These are phyloP conservation scores for Guadua angustifolia DNA, from an alignment of 176 grass and related monocot genomes.

Conservation along the genomic window DNA sequence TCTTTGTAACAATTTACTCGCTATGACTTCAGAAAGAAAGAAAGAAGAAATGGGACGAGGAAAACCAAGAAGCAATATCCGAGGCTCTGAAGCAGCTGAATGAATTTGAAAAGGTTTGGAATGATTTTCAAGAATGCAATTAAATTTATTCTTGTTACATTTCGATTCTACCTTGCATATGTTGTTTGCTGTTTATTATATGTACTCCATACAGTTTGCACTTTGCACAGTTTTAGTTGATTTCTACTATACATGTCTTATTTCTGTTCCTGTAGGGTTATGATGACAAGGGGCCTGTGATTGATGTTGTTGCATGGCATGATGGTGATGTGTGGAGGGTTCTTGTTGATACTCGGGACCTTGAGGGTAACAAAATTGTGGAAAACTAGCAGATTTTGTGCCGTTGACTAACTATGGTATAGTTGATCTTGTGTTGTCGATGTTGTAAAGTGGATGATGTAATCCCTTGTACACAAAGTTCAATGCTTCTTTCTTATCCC, in stretches of 20 bases:
- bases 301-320: conserved; percentile 93
- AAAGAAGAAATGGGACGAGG: conserved; percentile 93
- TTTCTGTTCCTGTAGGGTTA: conserved; percentile 65
- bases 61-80: conserved; percentile 96
- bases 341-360: conserved; percentile 85
- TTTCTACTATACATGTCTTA: conserved; percentile 31
- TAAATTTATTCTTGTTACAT: conserved; percentile 1
- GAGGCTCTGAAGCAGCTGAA: conserved; percentile 78
- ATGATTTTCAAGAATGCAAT: not conserved
- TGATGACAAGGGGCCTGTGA: conserved; percentile 88
- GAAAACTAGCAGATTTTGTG: conserved; percentile 93
- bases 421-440: conserved; percentile 11
- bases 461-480: conserved; percentile 16
- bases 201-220: conserved; percentile 31
- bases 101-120: conserved; percentile 93
- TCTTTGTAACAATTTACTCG: conserved; percentile 32
- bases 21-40: conserved; percentile 76
- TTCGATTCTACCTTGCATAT: conserved; percentile 21
- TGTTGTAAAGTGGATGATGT: conserved; percentile 9
- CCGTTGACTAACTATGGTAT: conserved; percentile 92
- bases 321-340: conserved; percentile 98
- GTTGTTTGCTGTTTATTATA: not conserved
- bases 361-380: conserved; percentile 64
- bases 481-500: conserved; percentile 20
- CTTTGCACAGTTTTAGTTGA: conserved; percentile 13